Percentiles rank a stretch among this genome's conserved stretches.
These are phyloP conservation scores for Salvia rosmarinus DNA, from an alignment of 257 asterid species.

Conservation along the genomic window DNA sequence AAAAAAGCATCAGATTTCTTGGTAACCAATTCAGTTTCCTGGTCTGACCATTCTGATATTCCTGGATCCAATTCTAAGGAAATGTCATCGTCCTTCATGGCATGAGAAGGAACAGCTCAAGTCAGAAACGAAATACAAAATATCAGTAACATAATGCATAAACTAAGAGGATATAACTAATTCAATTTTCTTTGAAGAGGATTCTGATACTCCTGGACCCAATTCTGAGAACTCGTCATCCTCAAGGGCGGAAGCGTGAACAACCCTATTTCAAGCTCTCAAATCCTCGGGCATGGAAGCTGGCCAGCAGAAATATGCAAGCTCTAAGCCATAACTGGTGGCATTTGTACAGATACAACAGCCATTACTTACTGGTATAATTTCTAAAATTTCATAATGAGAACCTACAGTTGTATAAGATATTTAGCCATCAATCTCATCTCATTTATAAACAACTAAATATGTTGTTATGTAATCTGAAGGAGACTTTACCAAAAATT, in stretches of 20 bases:
- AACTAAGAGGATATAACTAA: slow-evolving; percentile 28
- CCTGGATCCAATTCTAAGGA: slow-evolving; percentile 52
- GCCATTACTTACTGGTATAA: background rate
- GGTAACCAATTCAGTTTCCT: slow-evolving; percentile 38
- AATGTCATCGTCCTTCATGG: slow-evolving; percentile 36
- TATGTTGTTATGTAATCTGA: background rate
- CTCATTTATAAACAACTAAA: background rate
- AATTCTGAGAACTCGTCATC: slow-evolving; percentile 55
- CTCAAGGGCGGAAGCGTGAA: slow-evolving; percentile 36
- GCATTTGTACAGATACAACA: slow-evolving; percentile 14
- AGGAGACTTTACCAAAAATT: background rate
- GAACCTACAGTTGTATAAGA: background rate
- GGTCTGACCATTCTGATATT: slow-evolving; percentile 29
- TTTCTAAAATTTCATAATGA: slow-evolving; percentile 6
- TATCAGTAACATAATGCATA: background rate
- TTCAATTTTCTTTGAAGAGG: slow-evolving; percentile 32
- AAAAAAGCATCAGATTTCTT: slow-evolving; percentile 39
- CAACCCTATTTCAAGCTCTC: slow-evolving; percentile 37
- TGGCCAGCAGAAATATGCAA: slow-evolving; percentile 33
- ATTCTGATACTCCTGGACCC: slow-evolving; percentile 43
- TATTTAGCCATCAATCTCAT: slow-evolving; percentile 3
- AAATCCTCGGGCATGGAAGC: slow-evolving; percentile 41
- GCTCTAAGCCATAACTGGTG: slow-evolving; percentile 7
- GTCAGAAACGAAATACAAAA: slow-evolving; percentile 6
- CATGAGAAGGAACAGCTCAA: slow-evolving; percentile 26